phyloP scores from a whole-genome alignment of 2,329 filamentous ascomycete species.

The Stagonosporopsis rhizophila region DNA sequence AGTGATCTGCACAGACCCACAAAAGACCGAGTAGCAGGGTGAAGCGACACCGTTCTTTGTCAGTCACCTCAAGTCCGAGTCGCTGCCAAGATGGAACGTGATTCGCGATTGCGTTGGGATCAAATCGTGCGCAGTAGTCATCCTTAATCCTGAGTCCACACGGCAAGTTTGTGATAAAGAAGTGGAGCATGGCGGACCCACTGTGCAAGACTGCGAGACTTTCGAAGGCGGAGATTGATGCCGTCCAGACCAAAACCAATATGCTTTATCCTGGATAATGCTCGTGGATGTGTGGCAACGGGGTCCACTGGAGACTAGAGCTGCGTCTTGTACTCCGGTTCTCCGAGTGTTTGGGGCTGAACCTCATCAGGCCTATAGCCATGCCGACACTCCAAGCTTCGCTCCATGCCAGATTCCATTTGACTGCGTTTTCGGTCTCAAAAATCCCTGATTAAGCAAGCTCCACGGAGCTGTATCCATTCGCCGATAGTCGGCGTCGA shows the following conservation, averaged over 20 bases:
- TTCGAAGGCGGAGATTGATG: neutral
- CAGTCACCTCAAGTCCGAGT: neutral
- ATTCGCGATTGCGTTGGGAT: neutral
- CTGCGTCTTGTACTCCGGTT: constrained; percentile 6
- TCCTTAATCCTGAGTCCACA: constrained; percentile 3
- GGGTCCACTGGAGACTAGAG: constrained; percentile 4
- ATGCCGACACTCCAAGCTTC: neutral
- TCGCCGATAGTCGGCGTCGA: constrained; percentile 16
- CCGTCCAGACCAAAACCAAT: neutral
- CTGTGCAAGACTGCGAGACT: neutral
- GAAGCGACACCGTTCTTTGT: constrained; percentile 4
- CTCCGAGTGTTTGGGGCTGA: constrained; percentile 13
- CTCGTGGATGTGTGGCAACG: neutral
- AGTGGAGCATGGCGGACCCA: constrained; percentile 1
- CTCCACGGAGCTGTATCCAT: constrained; percentile 1
- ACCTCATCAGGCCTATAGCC: neutral
- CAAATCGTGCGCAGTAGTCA: neutral
- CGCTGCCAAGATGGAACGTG: neutral
- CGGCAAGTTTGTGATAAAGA: constrained; percentile 2
- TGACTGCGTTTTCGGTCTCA: neutral
- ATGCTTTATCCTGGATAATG: constrained; percentile 4
- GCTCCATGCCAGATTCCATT: neutral
- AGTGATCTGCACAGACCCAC: constrained; percentile 8
- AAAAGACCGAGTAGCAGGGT: neutral
- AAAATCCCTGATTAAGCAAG: neutral